A percentile compares a stretch with the other conserved stretches of the same genome.
Evolutionary conservation across 768 basidiomycete genomes (phyloP).

Genomic region (Trametes meyenii): DNA sequence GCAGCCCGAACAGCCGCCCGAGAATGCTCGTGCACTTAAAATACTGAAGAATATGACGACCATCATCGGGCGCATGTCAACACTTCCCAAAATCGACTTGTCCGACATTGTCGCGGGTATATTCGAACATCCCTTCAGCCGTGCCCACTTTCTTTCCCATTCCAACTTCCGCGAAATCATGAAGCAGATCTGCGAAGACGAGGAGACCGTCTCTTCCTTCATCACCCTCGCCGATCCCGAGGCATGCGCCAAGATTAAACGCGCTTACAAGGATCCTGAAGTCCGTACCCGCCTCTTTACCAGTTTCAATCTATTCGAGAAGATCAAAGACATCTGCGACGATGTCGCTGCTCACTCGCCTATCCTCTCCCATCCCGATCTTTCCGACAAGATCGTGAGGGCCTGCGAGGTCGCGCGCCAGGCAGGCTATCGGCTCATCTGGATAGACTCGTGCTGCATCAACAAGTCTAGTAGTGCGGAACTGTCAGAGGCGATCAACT

Average conservation of each 20-base stretch:
- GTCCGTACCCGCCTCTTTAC: no score
- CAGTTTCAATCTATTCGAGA: neutral
- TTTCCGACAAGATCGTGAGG: neutral
- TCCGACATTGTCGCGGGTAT: no score
- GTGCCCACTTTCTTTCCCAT: no score
- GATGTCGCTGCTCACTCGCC: neutral
- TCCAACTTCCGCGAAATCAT: no score
- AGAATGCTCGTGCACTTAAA: neutral
- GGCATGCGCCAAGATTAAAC: no score
- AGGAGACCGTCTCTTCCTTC: no score
- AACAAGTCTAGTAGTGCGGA: neutral
- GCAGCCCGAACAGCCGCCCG: neutral
- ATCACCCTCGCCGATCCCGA: no score
- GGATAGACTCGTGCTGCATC: slow-evolving; percentile 5
- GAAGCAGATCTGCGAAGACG: no score
- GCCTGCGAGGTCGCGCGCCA: neutral
- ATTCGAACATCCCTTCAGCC: no score
- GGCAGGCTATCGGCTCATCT: neutral
- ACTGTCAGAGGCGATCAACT: neutral
- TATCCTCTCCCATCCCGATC: neutral
- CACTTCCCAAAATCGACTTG: no score
- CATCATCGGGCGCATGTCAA: no score
- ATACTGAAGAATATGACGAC: neutral
- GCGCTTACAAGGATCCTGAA: no score
- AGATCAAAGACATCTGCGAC: neutral